Base-by-base conservation (phyloP, 108 stramenopile genomes). In the Cylindrotheca closterium region DNA sequence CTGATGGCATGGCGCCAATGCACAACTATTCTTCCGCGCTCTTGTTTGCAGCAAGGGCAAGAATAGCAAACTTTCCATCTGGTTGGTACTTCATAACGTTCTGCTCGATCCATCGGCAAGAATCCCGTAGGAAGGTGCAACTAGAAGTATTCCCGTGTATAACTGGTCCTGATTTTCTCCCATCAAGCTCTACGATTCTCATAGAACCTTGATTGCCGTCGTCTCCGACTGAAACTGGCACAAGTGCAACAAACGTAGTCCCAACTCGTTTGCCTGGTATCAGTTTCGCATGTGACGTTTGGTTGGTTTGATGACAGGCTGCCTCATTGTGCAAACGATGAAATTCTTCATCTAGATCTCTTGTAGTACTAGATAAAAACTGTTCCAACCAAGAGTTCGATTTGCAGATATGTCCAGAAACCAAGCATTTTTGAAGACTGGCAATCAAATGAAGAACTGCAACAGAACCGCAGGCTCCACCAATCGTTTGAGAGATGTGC, bases 171-270 rank as follows among this genome's bases (percentile, higher is more conserved):
- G 70, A 60, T 57, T 88, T 88, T 1, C 93, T 76, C 25, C 96
- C 96, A 69, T 97, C 96, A 53, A 97, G 73, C 74, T 96, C 94
- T 55, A 86, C 90, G n/a, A 97, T 62, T 57, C 74, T 65, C 21
- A 78, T 79, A 63, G 81, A 63, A 10, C 80, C 79, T 47, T 79
- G 37, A n/a, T n/a, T n/a, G n/a, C n/a, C n/a, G n/a, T n/a, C n/a
- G n/a, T n/a, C n/a, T 10, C 37, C 37, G 15, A 42, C 15, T 42
- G 7, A 7, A 42, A 42, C 15, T 10, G 37, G 71, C 1, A 95
- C 82, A 55, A 91, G 81, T 3, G 96, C 89, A 23, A 91, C 64
- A 77, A 94, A 97, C 65, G 95, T 94, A 19, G 88, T 92, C 22
- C 75, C 74, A 30, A 95, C 76, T 19, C 77, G 65, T 33, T 88